A percentile compares a stretch with the other conserved stretches of the same genome.
Conservation (phyloP, 192 early-diverging fungal species). For the Gonapodya prolifera region DNA sequence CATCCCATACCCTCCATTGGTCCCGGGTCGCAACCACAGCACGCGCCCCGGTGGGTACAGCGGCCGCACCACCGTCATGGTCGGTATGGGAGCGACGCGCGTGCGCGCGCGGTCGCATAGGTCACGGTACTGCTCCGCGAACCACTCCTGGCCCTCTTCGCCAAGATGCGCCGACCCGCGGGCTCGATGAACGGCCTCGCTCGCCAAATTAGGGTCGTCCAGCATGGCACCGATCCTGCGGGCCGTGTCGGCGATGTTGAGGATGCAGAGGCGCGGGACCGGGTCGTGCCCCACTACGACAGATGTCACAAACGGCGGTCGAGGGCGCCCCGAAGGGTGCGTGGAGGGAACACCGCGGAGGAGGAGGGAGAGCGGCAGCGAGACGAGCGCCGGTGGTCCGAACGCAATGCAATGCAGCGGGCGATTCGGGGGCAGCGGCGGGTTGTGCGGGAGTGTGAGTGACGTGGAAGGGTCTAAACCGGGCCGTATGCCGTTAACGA, state of each 20-base stretch:
- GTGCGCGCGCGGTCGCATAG: not conserved
- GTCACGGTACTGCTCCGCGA: not conserved
- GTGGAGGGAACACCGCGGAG: constrained; percentile 37
- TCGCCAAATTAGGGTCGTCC: not conserved
- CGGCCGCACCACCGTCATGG: not conserved
- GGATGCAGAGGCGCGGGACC: constrained; percentile 61
- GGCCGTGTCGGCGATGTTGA: constrained; percentile 45
- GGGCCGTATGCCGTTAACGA: not conserved
- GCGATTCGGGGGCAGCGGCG: constrained; percentile 53
- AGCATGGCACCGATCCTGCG: not conserved
- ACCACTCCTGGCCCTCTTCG: not conserved
- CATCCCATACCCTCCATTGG: not conserved
- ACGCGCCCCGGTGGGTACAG: not conserved
- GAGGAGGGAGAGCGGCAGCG: constrained; percentile 49
- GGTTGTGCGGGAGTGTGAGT: constrained; percentile 11
- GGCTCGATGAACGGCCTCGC: not conserved
- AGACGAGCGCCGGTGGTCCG: constrained; percentile 68
- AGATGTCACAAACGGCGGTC: constrained; percentile 38
- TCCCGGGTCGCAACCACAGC: not conserved
- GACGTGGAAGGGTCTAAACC: not conserved
- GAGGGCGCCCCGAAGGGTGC: not conserved
- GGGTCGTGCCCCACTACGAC: constrained; percentile 74
- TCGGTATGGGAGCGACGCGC: not conserved
- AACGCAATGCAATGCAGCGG: constrained; percentile 76
- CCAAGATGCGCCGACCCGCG: not conserved